These are phyloP conservation scores for Triticum urartu DNA, from an alignment of 176 grass and related monocot genomes.

Conservation along the genomic window DNA sequence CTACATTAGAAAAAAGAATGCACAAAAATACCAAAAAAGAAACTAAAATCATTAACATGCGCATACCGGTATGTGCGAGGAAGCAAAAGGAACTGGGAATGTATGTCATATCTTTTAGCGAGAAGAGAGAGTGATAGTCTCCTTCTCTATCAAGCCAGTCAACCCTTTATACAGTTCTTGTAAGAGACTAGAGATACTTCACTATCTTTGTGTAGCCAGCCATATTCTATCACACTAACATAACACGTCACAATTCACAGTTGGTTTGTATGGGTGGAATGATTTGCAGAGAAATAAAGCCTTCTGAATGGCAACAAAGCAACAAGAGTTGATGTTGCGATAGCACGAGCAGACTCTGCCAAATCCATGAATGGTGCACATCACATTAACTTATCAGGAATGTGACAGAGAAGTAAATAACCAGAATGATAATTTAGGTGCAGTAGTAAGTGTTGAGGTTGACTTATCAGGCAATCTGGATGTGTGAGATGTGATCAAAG, in stretches of 20 bases:
- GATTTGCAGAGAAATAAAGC: constrained; percentile 4
- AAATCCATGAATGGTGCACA: not conserved
- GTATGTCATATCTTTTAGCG: not conserved
- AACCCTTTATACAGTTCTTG: constrained; percentile 5
- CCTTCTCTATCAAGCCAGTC: constrained; percentile 5
- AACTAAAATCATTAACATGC: not conserved
- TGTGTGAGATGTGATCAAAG: not conserved
- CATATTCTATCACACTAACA: not conserved
- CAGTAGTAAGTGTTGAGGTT: constrained; percentile 21
- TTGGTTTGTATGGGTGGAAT: not conserved
- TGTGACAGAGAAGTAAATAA: not conserved
- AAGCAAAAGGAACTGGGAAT: constrained; percentile 9
- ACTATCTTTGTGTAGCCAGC: too few species aligned
- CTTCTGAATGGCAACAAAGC: not conserved
- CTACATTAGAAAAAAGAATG: not conserved
- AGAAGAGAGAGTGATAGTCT: not conserved
- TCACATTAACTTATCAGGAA: constrained; percentile 7
- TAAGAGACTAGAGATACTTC: not conserved
- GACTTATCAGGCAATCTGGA: constrained; percentile 33
- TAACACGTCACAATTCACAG: not conserved
- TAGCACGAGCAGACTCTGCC: not conserved
- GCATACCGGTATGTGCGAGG: constrained; percentile 6
- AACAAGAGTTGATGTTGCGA: not conserved
- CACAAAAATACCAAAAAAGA: constrained; percentile 15
- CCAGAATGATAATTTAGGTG: constrained; percentile 14